These are phyloP conservation scores for Drechslerella stenobrocha DNA, from an alignment of 2,329 filamentous ascomycete species.

Conservation along the genomic window DNA sequence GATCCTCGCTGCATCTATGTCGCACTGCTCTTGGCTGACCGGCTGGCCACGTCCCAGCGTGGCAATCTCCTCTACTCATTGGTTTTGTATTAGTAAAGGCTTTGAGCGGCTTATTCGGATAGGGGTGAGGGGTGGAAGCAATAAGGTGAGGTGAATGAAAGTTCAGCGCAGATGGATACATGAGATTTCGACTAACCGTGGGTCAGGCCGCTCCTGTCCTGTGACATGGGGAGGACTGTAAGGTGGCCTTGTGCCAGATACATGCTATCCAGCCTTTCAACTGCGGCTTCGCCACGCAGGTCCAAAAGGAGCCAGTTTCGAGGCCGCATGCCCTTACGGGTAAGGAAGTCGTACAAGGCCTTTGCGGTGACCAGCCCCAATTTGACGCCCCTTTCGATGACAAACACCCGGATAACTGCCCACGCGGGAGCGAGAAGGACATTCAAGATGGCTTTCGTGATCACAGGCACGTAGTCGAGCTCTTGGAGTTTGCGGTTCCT, in stretches of 20 bases:
- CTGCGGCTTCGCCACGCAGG: conserved; percentile 14
- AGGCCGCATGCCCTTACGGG: conserved; percentile 25
- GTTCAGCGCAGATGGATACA: too few species aligned
- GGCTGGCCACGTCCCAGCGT: neutral
- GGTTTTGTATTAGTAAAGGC: too few species aligned
- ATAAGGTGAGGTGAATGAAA: too few species aligned
- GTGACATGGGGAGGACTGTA: too few species aligned
- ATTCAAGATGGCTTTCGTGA: neutral
- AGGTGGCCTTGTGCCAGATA: too few species aligned
- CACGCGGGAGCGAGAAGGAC: neutral
- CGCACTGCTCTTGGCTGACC: neutral
- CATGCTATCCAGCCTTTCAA: conserved; percentile 11
- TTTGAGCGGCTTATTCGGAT: too few species aligned
- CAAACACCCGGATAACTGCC: neutral
- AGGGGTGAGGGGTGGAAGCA: too few species aligned
- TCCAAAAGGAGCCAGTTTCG: conserved; percentile 28
- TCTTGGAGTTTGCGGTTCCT: neutral
- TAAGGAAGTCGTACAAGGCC: conserved; percentile 24
- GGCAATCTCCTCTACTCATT: neutral
- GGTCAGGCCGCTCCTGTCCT: too few species aligned
- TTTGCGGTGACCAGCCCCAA: conserved; percentile 10
- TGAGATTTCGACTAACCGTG: too few species aligned
- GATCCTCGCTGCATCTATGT: conserved; percentile 4
- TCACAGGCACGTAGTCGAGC: neutral
- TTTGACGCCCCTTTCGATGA: neutral